phyloP scores from a whole-genome alignment of 441 rosid species.

The Jatropha podagrica region DNA sequence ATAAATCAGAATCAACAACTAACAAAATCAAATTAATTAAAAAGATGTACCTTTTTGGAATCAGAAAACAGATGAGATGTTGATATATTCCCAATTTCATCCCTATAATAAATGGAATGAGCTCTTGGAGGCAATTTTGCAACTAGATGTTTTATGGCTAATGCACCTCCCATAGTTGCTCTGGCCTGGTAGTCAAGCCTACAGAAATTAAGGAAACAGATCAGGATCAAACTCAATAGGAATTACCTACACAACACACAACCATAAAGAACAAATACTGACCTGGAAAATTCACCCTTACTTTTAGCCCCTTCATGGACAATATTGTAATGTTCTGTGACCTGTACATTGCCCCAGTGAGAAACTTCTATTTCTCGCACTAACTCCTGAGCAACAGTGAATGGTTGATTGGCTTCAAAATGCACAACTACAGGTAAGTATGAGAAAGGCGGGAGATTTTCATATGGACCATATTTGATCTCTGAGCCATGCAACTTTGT shows the following conservation, averaged over 20 bases:
- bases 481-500: conserved; percentile 67
- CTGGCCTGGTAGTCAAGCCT: conserved; percentile 91
- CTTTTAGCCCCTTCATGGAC: conserved; percentile 79
- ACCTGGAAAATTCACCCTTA: conserved; percentile 97
- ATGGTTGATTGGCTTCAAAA: conserved; percentile 84
- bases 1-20: conserved; percentile 21
- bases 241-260: background rate
- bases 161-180: conserved; percentile 60
- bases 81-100: conserved; percentile 97
- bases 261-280: conserved; percentile 5
- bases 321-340: conserved; percentile 78
- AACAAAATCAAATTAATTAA: background rate
- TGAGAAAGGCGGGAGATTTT: conserved; percentile 69
- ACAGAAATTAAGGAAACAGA: conserved; percentile 27
- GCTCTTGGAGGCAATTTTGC: conserved; percentile 91
- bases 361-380: conserved; percentile 92
- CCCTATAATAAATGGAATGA: conserved; percentile 89
- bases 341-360: conserved; percentile 93
- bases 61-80: conserved; percentile 81
- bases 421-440: conserved; percentile 68
- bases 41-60: conserved; percentile 63
- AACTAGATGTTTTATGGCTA: conserved; percentile 69
- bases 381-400: conserved; percentile 74
- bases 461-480: conserved; percentile 89
- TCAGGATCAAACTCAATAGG: conserved; percentile 15